These are phyloP conservation scores for Polysphondylium violaceum DNA, from an alignment of 78 protist genomes.

Conservation along the genomic window DNA sequence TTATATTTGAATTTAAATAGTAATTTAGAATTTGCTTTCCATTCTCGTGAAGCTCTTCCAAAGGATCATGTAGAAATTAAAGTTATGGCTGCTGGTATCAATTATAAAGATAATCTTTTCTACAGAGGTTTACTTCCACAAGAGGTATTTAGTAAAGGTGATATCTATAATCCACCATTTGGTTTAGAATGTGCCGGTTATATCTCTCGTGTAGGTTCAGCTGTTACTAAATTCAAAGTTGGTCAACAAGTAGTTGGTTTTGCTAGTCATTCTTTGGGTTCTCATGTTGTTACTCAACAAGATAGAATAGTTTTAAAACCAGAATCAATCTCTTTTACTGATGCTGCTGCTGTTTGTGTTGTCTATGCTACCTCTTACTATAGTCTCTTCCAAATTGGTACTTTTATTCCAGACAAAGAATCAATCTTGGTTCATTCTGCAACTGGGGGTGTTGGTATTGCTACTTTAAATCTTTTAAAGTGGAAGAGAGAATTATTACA, in stretches of 20 bases:
- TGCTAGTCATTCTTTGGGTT: slow-evolving; percentile 48
- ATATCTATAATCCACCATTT: slow-evolving; percentile 64
- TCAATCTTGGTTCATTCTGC: slow-evolving; percentile 87
- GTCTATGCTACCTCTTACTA: slow-evolving; percentile 69
- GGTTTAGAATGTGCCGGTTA: slow-evolving; percentile 79
- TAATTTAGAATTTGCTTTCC: slow-evolving; percentile 17
- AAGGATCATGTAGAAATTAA: slow-evolving; percentile 30
- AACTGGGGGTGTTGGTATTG: slow-evolving; percentile 92
- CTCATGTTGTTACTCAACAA: slow-evolving; percentile 28
- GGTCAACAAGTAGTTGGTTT: slow-evolving; percentile 68
- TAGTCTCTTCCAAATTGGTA: slow-evolving; percentile 47
- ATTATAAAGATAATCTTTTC: slow-evolving; percentile 67
- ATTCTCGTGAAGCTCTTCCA: slow-evolving; percentile 1
- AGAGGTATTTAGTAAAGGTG: slow-evolving; percentile 54
- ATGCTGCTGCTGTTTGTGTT: slow-evolving; percentile 68
- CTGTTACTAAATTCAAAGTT: slow-evolving; percentile 24
- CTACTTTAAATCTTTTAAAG: slow-evolving; percentile 89
- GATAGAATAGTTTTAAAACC: slow-evolving; percentile 36
- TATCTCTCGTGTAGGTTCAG: slow-evolving; percentile 30
- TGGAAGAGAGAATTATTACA: slow-evolving; percentile 30
- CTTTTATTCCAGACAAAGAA: slow-evolving; percentile 62
- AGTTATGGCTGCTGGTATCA: slow-evolving; percentile 69
- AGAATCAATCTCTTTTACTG: slow-evolving; percentile 12
- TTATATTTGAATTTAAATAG: slow-evolving; percentile 6
- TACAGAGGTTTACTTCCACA: slow-evolving; percentile 68